Base-by-base conservation (phyloP, 208 protist genomes). In the Acanthamoeba culbertsoni region DNA sequence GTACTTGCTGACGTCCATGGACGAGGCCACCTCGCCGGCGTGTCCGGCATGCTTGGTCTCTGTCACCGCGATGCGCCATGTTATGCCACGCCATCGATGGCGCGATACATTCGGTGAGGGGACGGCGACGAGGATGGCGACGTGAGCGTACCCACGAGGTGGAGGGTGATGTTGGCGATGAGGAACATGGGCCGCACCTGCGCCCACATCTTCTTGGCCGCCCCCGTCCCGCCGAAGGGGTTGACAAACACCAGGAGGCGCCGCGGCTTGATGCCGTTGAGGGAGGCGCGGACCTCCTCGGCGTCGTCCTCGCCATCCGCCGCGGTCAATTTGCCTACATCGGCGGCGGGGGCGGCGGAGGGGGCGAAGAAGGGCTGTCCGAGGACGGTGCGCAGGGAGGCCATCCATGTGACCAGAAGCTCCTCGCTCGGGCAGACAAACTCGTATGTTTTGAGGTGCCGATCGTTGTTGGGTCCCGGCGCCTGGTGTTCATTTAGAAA, bases 11-110 rank as follows among this genome's bases (percentile, higher is more conserved):
- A 46, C 46, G 20, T 93, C 90, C 14, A 93, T 37, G 16, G 90
- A 40, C 8, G 53, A 26, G 18, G 73, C 68, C 5, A 93, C 45
- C 37, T 93, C 90, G 16, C 55, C 42, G 5, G 90, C 90, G 33
- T 93, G 90, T n/a, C 90, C 90, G 3, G 90, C 55, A 40, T 93
- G 28, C 28, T 82, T 93, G 40, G 90, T 93, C 45, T 93, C 90
- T 92, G 43, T 93, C 37, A n/a, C 26, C 35, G 33, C 14, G n/a
- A n/a, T 40, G 55, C 8, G 23, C 53, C 4, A 75, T 31, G 5
- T 12, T 84, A 45, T 42, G 35, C 16, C 23, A 75, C 16, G 12
- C 65, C 35, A 40, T n/a, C n/a, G n/a, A n/a, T n/a, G n/a, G n/a
- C n/a, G n/a, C n/a, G n/a, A n/a, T n/a, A n/a, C n/a, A n/a, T n/a